These are phyloP conservation scores for Macaranga tanarius DNA, from an alignment of 441 rosid species.

Conservation along the genomic window DNA sequence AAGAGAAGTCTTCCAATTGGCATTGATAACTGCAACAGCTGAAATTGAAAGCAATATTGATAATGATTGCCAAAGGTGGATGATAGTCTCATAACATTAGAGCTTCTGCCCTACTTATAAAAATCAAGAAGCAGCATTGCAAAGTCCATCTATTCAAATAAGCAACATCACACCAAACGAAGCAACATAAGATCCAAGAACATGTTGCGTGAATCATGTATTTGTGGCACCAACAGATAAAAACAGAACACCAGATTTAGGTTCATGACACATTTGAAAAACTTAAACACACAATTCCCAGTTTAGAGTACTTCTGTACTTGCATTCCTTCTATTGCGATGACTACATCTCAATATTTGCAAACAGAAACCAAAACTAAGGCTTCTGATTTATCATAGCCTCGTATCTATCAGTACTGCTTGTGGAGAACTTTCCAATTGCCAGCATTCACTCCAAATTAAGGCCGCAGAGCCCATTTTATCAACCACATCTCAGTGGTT, in stretches of 20 bases:
- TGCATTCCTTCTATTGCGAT: neutral
- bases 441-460: no score
- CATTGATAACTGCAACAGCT: constrained; percentile 1
- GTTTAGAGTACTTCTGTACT: neutral
- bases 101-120: neutral
- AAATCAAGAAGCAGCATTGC: neutral
- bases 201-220: neutral
- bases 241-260: neutral
- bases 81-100: neutral
- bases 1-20: neutral
- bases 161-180: neutral
- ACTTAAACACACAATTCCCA: neutral
- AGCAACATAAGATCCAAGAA: neutral
- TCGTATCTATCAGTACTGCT: neutral
- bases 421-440: no score
- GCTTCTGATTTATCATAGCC: neutral
- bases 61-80: neutral
- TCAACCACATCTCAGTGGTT: neutral
- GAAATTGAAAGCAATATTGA: neutral
- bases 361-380: neutral
- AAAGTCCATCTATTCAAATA: neutral
- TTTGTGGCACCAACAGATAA: neutral
- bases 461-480: neutral
- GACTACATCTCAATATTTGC: neutral
- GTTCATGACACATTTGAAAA: neutral